Evolutionary conservation across 495 filamentous ascomycete species (phyloP).

Genomic region (Tuber umbilicatum): DNA sequence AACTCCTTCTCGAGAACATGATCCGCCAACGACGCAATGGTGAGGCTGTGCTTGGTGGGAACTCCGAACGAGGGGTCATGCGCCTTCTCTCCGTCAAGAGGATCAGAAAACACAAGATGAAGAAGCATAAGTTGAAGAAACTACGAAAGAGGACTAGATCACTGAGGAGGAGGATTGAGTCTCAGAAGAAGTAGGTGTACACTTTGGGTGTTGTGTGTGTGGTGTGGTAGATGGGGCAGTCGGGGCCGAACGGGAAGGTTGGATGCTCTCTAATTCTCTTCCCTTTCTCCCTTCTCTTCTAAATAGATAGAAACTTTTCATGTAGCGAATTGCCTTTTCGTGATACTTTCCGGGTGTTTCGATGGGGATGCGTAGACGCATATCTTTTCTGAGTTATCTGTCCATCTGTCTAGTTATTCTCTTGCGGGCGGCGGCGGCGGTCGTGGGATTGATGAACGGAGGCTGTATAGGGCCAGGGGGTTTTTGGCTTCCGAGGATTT

Average conservation of each 20-base stretch:
- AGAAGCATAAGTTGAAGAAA: slow-evolving; percentile 99
- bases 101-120: slow-evolving; percentile 91
- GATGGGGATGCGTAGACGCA: not conserved
- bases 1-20: slow-evolving; percentile 18
- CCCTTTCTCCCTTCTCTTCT: slow-evolving; percentile 14
- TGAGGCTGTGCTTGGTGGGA: slow-evolving; percentile 5
- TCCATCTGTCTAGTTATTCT: not conserved
- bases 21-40: slow-evolving; percentile 26
- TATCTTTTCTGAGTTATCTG: not conserved
- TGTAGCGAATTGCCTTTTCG: slow-evolving; percentile 17
- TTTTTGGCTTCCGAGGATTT: not conserved
- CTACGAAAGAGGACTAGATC: slow-evolving; percentile 87
- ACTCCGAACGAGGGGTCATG: slow-evolving; percentile 44
- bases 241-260: slow-evolving; percentile 14
- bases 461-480: not conserved
- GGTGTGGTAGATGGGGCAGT: slow-evolving; percentile 21
- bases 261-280: slow-evolving; percentile 22
- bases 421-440: not conserved
- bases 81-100: slow-evolving; percentile 78
- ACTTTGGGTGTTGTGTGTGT: slow-evolving; percentile 10
- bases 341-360: slow-evolving; percentile 9
- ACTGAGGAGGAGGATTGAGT: slow-evolving; percentile 76
- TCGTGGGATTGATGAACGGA: not conserved
- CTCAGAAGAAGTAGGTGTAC: slow-evolving; percentile 32
- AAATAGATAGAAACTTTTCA: not conserved